These are phyloP conservation scores for Sarocladiaceae sp. DNA, from an alignment of 2,329 filamentous ascomycete species.

Conservation along the genomic window DNA sequence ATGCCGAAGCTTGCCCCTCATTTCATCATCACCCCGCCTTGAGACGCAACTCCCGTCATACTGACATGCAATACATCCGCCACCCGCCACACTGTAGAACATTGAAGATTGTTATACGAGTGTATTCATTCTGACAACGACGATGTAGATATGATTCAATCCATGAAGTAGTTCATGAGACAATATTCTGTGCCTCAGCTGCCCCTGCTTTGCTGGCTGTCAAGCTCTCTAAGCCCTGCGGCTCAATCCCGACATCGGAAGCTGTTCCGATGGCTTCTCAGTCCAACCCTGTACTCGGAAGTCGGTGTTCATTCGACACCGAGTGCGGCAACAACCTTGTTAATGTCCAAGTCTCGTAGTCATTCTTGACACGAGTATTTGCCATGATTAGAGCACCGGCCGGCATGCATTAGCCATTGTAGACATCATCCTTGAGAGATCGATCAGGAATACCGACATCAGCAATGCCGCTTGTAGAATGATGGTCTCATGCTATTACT, in stretches of 20 bases:
- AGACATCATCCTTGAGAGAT: slow-evolving; percentile 50
- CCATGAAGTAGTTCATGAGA: not conserved
- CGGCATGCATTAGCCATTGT: slow-evolving; percentile 53
- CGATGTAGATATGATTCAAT: not conserved
- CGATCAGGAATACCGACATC: slow-evolving; percentile 49
- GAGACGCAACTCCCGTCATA: not conserved
- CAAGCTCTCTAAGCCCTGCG: slow-evolving; percentile 12
- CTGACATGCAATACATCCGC: not conserved
- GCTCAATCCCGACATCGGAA: slow-evolving; percentile 21
- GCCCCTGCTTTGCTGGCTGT: not conserved
- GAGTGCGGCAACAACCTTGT: slow-evolving; percentile 25
- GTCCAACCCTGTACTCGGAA: slow-evolving; percentile 21
- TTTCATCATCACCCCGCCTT: slow-evolving; percentile 9
- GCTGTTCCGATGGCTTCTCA: slow-evolving; percentile 22
- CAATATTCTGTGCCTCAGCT: not conserved
- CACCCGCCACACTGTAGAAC: not conserved
- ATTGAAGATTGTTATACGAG: not conserved
- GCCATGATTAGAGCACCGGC: slow-evolving; percentile 43
- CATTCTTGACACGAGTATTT: slow-evolving; percentile 41
- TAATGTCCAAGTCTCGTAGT: slow-evolving; percentile 31
- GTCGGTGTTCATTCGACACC: slow-evolving; percentile 28
- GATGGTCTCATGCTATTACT: slow-evolving; percentile 31
- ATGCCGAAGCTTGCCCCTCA: slow-evolving; percentile 5
- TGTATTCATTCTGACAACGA: no score
- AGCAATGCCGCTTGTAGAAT: slow-evolving; percentile 26